phyloP scores from a whole-genome alignment of 2,329 filamentous ascomycete genomes.

The Macrophomina pseudophaseolina region DNA sequence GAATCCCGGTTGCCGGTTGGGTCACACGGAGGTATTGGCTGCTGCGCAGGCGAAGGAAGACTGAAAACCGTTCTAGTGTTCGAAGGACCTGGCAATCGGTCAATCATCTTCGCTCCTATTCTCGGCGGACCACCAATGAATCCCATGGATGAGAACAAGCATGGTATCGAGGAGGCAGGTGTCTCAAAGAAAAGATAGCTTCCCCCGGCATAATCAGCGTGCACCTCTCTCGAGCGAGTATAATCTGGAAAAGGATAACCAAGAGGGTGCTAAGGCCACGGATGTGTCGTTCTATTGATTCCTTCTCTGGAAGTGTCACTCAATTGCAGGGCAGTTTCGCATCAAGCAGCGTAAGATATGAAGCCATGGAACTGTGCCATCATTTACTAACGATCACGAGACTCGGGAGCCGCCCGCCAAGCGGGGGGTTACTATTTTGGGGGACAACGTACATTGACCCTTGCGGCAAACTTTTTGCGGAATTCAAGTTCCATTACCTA shows the following conservation, averaged over 20 bases:
- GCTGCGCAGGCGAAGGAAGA: background rate
- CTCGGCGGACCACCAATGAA: too few relatives aligned
- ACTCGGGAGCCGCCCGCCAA: too few relatives aligned
- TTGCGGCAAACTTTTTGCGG: conserved; percentile 31
- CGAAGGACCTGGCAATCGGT: background rate
- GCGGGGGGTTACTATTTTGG: too few relatives aligned
- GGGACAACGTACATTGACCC: conserved; percentile 23
- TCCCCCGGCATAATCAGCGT: conserved; percentile 31
- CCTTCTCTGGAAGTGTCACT: conserved; percentile 32
- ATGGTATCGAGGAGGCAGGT: background rate
- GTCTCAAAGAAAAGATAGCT: background rate
- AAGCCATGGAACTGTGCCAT: too few relatives aligned
- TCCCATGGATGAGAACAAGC: background rate
- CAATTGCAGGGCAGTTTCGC: conserved; percentile 34
- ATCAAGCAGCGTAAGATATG: conserved; percentile 29
- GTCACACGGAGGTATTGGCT: background rate
- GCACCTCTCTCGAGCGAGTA: too few relatives aligned
- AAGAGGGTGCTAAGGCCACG: too few relatives aligned
- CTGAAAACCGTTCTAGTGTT: background rate
- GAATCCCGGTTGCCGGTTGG: background rate
- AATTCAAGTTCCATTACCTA: conserved; percentile 38
- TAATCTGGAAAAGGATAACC: too few relatives aligned
- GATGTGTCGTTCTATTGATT: too few relatives aligned
- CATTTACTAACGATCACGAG: too few relatives aligned
- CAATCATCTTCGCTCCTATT: background rate